Percentiles rank a stretch among this genome's conserved stretches.
phyloP scores from a whole-genome alignment of 805 yeast genomes.

The Isabelozyma rhagii region DNA sequence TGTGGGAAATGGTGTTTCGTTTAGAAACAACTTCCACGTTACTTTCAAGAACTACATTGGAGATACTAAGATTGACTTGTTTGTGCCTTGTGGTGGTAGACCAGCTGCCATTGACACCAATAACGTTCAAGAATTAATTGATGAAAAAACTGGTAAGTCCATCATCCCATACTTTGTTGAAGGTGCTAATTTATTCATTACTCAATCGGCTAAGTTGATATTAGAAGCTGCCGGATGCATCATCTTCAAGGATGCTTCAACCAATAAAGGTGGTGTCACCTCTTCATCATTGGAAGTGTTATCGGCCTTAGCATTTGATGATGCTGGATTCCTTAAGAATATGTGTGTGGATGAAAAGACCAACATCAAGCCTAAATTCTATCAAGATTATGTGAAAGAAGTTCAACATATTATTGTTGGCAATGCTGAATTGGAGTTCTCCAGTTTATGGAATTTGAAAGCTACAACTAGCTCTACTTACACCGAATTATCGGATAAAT shows the following conservation, averaged over 20 bases:
- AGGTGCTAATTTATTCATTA: slow-evolving; percentile 94
- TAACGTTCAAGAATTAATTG: slow-evolving; percentile 71
- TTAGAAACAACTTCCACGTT: slow-evolving; percentile 88
- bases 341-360: slow-evolving; percentile 69
- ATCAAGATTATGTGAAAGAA: slow-evolving; percentile 76
- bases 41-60: slow-evolving; percentile 62
- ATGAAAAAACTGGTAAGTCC: slow-evolving; percentile 70
- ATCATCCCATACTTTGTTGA: slow-evolving; percentile 87
- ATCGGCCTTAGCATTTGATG: slow-evolving; percentile 90
- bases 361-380: slow-evolving; percentile 65
- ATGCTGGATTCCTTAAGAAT: slow-evolving; percentile 69
- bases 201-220: slow-evolving; percentile 87
- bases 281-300: slow-evolving; percentile 93
- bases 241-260: slow-evolving; percentile 92
- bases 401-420: slow-evolving; percentile 73
- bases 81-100: slow-evolving; percentile 99
- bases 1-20: slow-evolving; percentile 80
- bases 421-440: slow-evolving; percentile 84
- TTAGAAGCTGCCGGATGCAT: slow-evolving; percentile 85
- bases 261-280: slow-evolving; percentile 98
- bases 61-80: slow-evolving; percentile 64
- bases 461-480: slow-evolving; percentile 59
- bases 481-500: slow-evolving; percentile 73
- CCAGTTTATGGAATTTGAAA: slow-evolving; percentile 78
- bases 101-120: slow-evolving; percentile 92